Conservation (phyloP, 2,329 filamentous ascomycete species). For the Coniochaeta pulveracea region DNA sequence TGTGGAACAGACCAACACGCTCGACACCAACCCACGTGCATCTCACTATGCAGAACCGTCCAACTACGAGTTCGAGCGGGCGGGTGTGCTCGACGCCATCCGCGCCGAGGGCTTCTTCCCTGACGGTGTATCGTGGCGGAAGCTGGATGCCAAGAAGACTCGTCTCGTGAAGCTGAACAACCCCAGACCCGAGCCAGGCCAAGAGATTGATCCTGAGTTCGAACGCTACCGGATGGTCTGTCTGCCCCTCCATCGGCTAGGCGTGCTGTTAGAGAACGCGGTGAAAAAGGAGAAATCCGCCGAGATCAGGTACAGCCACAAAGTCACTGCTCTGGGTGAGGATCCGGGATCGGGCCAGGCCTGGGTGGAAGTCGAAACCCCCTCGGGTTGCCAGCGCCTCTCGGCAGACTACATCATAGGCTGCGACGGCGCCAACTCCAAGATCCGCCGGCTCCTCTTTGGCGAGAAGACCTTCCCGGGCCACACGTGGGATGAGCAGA, state of each 20-base stretch:
- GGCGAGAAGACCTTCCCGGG: constrained; percentile 28
- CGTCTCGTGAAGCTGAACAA: constrained; percentile 9
- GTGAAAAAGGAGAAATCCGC: constrained; percentile 19
- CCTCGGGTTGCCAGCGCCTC: constrained; percentile 12
- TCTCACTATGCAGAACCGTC: constrained; percentile 17
- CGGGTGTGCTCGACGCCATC: constrained; percentile 18
- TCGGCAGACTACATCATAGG: constrained; percentile 28
- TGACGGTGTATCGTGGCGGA: constrained; percentile 16
- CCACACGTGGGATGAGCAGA: constrained; percentile 35
- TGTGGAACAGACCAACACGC: constrained; percentile 14
- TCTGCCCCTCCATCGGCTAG: constrained; percentile 29
- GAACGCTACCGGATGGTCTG: constrained; percentile 25
- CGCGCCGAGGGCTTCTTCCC: constrained; percentile 12
- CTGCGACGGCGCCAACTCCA: constrained; percentile 29
- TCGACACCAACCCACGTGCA: constrained; percentile 19
- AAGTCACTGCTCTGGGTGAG: constrained; percentile 24
- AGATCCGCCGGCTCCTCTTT: constrained; percentile 26
- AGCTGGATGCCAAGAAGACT: constrained; percentile 11
- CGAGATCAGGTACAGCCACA: constrained; percentile 25
- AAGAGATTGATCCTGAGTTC: constrained; percentile 8
- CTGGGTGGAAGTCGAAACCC: constrained; percentile 18
- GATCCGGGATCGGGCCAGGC: constrained; percentile 14
- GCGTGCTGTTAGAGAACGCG: constrained; percentile 26
- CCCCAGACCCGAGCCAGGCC: constrained; percentile 9
- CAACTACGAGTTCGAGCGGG: constrained; percentile 15